Percentiles rank a stretch among this genome's conserved stretches.
phyloP scores from a whole-genome alignment of 306 rosid genomes.

The Myrica gale region DNA sequence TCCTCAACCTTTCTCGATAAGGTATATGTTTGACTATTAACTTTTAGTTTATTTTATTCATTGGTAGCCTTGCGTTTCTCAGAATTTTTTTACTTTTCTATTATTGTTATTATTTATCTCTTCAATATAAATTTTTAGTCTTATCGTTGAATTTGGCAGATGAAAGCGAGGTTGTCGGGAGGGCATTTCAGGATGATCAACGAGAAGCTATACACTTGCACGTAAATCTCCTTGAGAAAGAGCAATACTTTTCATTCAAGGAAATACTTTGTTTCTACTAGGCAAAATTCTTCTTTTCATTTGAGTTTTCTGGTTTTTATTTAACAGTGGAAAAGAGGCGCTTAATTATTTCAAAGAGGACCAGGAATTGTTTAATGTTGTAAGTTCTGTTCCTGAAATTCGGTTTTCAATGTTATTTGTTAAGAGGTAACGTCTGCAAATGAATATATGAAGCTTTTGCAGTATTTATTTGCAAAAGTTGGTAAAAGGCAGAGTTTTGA shows the following conservation, averaged over 20 bases:
- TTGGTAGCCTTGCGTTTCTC: neutral
- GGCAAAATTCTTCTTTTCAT: neutral
- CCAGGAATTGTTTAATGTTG: slow-evolving; percentile 62
- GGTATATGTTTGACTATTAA: slow-evolving; percentile 23
- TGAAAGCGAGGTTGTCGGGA: slow-evolving; percentile 83
- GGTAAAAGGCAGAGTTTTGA: neutral
- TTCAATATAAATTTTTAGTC: neutral
- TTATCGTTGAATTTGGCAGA: slow-evolving; percentile 40
- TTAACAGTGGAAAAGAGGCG: slow-evolving; percentile 81
- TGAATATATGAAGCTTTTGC: neutral
- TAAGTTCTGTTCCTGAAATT: slow-evolving; percentile 29
- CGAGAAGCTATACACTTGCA: slow-evolving; percentile 97
- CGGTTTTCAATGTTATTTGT: neutral
- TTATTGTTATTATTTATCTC: neutral
- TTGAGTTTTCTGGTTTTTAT: neutral
- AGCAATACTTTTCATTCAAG: neutral
- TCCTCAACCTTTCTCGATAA: slow-evolving; percentile 65
- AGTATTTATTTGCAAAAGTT: slow-evolving; percentile 11
- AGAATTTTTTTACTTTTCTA: neutral
- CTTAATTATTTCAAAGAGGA: slow-evolving; percentile 78
- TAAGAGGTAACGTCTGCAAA: neutral
- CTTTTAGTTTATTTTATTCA: neutral
- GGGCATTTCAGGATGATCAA: slow-evolving; percentile 96
- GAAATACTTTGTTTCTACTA: neutral
- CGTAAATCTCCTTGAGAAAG: slow-evolving; percentile 36